These are phyloP conservation scores for Sporobolomyces pararoseus DNA, from an alignment of 768 basidiomycete species.

Conservation along the genomic window DNA sequence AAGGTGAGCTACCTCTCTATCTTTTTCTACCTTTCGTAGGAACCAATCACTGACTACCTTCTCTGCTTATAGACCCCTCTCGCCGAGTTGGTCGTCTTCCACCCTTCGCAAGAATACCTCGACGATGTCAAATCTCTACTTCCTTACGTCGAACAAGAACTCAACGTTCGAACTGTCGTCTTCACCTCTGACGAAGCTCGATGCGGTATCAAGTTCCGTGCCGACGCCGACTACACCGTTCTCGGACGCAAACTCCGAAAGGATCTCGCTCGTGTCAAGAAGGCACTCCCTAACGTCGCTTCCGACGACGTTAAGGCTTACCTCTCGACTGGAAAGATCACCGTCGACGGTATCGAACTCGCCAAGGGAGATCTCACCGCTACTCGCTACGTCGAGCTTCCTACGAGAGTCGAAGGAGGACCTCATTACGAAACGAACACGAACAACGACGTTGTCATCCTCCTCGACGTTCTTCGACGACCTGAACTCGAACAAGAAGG, in stretches of 20 bases:
- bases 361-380: conserved; percentile 86
- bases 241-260: conserved; percentile 90
- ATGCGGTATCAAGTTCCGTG: conserved; percentile 85
- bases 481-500: conserved; percentile 82
- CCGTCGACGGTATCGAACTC: conserved; percentile 83
- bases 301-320: conserved; percentile 80
- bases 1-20: conserved; percentile 60
- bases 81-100: conserved; percentile 89
- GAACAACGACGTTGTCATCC: conserved; percentile 89
- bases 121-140: conserved; percentile 78
- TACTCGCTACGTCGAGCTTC: conserved; percentile 82
- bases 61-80: conserved; percentile 66
- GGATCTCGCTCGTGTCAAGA: conserved; percentile 82
- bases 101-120: conserved; percentile 75
- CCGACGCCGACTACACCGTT: conserved; percentile 89
- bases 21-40: background rate
- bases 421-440: conserved; percentile 70
- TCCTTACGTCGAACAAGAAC: conserved; percentile 85
- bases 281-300: conserved; percentile 70
- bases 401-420: conserved; percentile 56
- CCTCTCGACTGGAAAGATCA: conserved; percentile 67
- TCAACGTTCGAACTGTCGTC: conserved; percentile 85
- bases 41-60: background rate
- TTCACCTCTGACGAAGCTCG: conserved; percentile 82
- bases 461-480: conserved; percentile 83